Evolutionary conservation across 2,329 filamentous ascomycete species (phyloP), one percentile per base, ranked within the genome.

Genomic region (Harringtonia lauricola): DNA sequence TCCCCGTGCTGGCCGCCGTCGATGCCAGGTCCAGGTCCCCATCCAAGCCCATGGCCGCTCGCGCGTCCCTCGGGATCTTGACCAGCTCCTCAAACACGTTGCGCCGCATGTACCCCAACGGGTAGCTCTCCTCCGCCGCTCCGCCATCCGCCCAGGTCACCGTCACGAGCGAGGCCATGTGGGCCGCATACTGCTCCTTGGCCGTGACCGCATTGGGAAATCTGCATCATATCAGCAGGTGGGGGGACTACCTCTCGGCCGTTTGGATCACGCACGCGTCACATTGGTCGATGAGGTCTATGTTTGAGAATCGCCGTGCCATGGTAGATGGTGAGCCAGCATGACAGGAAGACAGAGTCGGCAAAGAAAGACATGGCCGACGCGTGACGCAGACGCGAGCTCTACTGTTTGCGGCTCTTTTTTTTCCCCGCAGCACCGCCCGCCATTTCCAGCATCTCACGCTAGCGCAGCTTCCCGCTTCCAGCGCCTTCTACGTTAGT

Each of bases 141-240:
- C 7, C 7, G 14, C 70, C 71, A 46, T 81, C 73, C 47, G 77
- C 65, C 66, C 76, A 81, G 10, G 79, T 64, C 13, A 83, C 64
- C 15, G 85, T 79, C 57, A 80, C 86, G 49, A 94, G 71, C 22
- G 67, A 70, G 54, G 79, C 73, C 46, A 76, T 62, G 48, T 74
- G 63, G 36, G 66, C 60, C 36, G 71, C 64, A 59, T 82, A 78
- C 41, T 67, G 65, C 46, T 71, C 59, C 10, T 76, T 71, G 50
- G 81, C 67, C 43, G 68, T 70, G 44, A 81, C 70, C 44, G 74
- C 71, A 63, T 94, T 86, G 1, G 88, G 88, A 56, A 94, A 94
- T 55, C 85, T 90, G 41, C n/a, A n/a, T n/a, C n/a, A n/a, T n/a
- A n/a, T n/a, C n/a, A n/a, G n/a, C n/a, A n/a, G n/a, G n/a, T n/a